phyloP scores from a whole-genome alignment of 495 filamentous ascomycete species.

The Tuber melanosporum region DNA sequence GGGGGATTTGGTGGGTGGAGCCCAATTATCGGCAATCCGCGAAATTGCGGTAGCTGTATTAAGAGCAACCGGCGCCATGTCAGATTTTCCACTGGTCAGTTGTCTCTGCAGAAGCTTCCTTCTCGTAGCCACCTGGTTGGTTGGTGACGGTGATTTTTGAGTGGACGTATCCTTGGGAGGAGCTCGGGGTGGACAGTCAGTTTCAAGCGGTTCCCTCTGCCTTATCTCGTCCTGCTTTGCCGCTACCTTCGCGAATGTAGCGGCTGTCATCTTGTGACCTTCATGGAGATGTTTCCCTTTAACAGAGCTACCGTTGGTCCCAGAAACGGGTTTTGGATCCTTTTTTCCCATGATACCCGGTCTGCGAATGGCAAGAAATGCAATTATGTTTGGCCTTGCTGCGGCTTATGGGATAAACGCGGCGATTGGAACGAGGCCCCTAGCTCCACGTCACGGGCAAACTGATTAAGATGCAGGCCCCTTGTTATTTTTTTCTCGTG shows the following conservation, averaged over 20 bases:
- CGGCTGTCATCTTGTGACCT: conserved; percentile 35
- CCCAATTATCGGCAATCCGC: conserved; percentile 32
- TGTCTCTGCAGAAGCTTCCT: conserved; percentile 29
- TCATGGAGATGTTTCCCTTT: conserved; percentile 29
- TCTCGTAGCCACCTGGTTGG: conserved; percentile 7
- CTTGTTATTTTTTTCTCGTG: conserved; percentile 32
- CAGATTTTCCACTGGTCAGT: conserved; percentile 19
- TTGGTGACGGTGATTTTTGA: neutral
- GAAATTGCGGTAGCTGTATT: conserved; percentile 31
- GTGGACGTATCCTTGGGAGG: conserved; percentile 25
- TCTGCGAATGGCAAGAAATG: neutral
- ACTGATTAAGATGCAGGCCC: conserved; percentile 32
- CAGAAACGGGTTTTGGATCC: conserved; percentile 26
- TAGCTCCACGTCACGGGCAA: conserved; percentile 32
- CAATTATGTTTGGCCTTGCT: conserved; percentile 7
- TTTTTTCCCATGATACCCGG: conserved; percentile 32
- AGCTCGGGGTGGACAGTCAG: conserved; percentile 30
- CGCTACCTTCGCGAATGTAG: conserved; percentile 33
- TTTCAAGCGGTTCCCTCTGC: conserved; percentile 20
- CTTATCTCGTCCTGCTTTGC: conserved; percentile 34
- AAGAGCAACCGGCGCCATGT: conserved; percentile 27
- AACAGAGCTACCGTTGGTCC: conserved; percentile 22
- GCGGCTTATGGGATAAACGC: conserved; percentile 13
- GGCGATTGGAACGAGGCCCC: conserved; percentile 30
- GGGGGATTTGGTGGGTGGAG: conserved; percentile 28